phyloP scores from a whole-genome alignment of 192 early-diverging fungal genomes.

The Entomortierella parvispora region DNA sequence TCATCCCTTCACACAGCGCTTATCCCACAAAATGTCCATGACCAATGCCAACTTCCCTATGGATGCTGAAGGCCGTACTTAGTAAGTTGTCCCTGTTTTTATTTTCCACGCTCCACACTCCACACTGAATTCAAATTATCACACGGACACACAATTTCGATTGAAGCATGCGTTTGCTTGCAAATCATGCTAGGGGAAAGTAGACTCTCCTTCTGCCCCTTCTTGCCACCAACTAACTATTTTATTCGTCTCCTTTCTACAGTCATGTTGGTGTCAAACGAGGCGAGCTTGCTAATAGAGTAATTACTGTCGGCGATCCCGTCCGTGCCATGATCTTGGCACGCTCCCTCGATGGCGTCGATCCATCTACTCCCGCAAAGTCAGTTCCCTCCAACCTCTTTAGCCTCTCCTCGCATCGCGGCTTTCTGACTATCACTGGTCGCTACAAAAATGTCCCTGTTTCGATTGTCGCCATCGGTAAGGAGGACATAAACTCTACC shows the following conservation, averaged over 20 bases:
- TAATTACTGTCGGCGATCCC: constrained; percentile 90
- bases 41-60: constrained; percentile 85
- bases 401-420: constrained; percentile 70
- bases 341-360: constrained; percentile 64
- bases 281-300: constrained; percentile 88
- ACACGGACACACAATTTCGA: not conserved
- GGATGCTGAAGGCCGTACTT: constrained; percentile 78
- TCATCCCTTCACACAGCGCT: constrained; percentile 10
- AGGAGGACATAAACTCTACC: not conserved
- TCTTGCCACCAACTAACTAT: not conserved
- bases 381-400: constrained; percentile 58
- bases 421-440: constrained; percentile 89
- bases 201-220: not conserved
- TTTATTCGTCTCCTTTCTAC: not conserved
- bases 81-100: constrained; percentile 46
- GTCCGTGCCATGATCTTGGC: constrained; percentile 75
- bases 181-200: no score
- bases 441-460: constrained; percentile 78
- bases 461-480: constrained; percentile 82
- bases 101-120: not conserved
- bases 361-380: constrained; percentile 33
- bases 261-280: constrained; percentile 78
- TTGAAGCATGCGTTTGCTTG: no score
- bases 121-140: not conserved
- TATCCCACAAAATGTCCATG: constrained; percentile 43